A percentile compares a stretch with the other conserved stretches of the same genome.
phyloP scores from a whole-genome alignment of 2,329 filamentous ascomycete genomes.

The Bipolaris gigantea region DNA sequence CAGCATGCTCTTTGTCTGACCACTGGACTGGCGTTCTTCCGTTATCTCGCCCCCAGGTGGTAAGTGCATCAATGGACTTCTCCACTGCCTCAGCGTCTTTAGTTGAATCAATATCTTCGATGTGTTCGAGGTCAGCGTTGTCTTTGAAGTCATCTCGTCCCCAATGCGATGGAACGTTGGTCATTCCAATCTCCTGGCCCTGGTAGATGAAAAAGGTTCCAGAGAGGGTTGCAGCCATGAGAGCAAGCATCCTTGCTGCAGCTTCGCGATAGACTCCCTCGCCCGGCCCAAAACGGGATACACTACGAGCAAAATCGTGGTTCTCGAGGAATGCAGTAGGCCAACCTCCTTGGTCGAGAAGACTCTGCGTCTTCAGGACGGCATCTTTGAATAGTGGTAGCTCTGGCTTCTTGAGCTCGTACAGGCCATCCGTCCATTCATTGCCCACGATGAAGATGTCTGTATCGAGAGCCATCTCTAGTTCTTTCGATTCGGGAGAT shows the following conservation, averaged over 20 bases:
- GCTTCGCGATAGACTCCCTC: slow-evolving; percentile 1
- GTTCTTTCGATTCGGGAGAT: background rate
- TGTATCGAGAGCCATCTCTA: background rate
- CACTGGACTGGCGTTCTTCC: slow-evolving; percentile 1
- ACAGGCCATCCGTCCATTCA: background rate
- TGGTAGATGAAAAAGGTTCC: slow-evolving; percentile 64
- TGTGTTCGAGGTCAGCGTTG: slow-evolving; percentile 19
- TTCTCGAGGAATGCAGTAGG: slow-evolving; percentile 65
- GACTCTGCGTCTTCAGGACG: slow-evolving; percentile 51
- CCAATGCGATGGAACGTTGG: slow-evolving; percentile 57
- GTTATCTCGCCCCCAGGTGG: background rate
- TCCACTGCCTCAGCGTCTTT: background rate
- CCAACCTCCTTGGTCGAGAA: slow-evolving; percentile 56
- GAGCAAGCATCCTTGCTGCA: slow-evolving; percentile 44
- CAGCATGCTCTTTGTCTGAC: slow-evolving; percentile 17
- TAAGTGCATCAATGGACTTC: background rate
- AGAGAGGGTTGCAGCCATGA: slow-evolving; percentile 52
- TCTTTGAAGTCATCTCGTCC: slow-evolving; percentile 62
- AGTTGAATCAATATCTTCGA: background rate
- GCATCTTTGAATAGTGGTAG: slow-evolving; percentile 39
- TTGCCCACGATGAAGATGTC: background rate
- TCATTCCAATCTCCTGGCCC: slow-evolving; percentile 64
- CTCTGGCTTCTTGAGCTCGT: background rate
- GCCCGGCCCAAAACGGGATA: slow-evolving; percentile 56
- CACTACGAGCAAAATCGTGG: slow-evolving; percentile 62